Evolutionary conservation across 495 filamentous ascomycete species (phyloP).

Genomic region (Tuber magnatum): DNA sequence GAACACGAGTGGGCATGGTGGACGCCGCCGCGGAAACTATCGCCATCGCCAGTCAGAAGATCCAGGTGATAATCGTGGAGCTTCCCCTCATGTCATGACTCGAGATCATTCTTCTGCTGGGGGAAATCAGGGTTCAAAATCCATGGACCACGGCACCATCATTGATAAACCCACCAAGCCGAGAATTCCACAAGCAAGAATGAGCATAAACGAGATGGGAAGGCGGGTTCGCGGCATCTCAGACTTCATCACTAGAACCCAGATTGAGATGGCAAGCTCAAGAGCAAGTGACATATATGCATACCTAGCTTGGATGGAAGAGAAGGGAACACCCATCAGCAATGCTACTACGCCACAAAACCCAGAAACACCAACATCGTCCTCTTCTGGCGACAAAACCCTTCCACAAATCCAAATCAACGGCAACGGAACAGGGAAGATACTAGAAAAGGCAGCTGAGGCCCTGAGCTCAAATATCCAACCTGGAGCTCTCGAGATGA

Average conservation of each 20-base stretch:
- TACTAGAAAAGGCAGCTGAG: slow-evolving; percentile 38
- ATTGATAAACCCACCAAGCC: slow-evolving; percentile 41
- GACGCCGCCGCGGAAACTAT: slow-evolving; percentile 37
- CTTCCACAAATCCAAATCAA: slow-evolving; percentile 39
- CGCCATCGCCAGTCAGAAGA: slow-evolving; percentile 43
- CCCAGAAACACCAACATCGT: slow-evolving; percentile 27
- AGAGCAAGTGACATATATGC: slow-evolving; percentile 40
- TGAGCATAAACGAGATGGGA: slow-evolving; percentile 89
- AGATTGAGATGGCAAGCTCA: slow-evolving; percentile 69
- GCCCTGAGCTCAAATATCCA: slow-evolving; percentile 29
- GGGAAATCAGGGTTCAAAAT: slow-evolving; percentile 32
- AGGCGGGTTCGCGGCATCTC: slow-evolving; percentile 72
- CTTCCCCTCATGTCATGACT: slow-evolving; percentile 41
- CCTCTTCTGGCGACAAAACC: slow-evolving; percentile 26
- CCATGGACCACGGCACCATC: slow-evolving; percentile 30
- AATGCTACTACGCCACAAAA: slow-evolving; percentile 39
- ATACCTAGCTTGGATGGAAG: slow-evolving; percentile 41
- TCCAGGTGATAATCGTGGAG: slow-evolving; percentile 42
- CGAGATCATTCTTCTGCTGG: slow-evolving; percentile 37
- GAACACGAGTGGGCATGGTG: slow-evolving; percentile 45
- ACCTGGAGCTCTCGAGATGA: slow-evolving; percentile 37
- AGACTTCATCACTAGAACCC: slow-evolving; percentile 83
- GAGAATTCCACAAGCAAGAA: slow-evolving; percentile 47
- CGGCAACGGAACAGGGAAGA: slow-evolving; percentile 35
- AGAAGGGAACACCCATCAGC: slow-evolving; percentile 37